Evolutionary conservation across 2,329 filamentous ascomycete genomes (phyloP), one percentile per base, ranked within the genome.

Genomic region (Calycina herbarum): DNA sequence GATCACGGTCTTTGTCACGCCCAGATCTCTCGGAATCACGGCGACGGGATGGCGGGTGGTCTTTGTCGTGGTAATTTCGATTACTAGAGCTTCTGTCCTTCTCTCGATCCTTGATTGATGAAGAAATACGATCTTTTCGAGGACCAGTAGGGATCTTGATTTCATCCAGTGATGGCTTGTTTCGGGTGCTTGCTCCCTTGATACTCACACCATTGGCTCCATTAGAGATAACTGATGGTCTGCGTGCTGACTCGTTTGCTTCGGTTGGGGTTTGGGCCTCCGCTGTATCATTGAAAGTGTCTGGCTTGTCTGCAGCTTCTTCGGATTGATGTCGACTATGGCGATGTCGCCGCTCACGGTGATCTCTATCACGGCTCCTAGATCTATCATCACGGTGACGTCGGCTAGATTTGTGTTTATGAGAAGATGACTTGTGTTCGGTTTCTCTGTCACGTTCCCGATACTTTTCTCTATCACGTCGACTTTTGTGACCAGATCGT

Each of bases 401-500:
- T 40, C 83, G 82, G 66, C 81, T 82, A 38, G 82, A 82, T 20
- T 80, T 72, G 38, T 76, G 73, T 65, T 72, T 78, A 76, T 70
- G 78, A 73, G 66, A 78, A 71, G 69, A 73, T 71, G 73, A 77
- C 73, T 71, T 80, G 72, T 79, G 78, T 27, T 82, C 79, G 64
- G 78, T 79, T 54, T 79, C 77, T 51, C 76, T 75, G 45, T 80
- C 78, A 45, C 81, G 77, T 15, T 81, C 79, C 62, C 80, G 76
- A 58, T 85, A 82, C 35, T 76, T 76, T n/a, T 85, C 82, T 65
- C 82, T 81, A 54, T 90, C 86, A 69, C 83, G 83, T 61, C 85
- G 87, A 70, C 86, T 87, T 67, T 86, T 85, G 71, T 88, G 85
- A 59, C 82, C 82, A 6, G 85, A 83, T 63, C 83, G 78, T 69